Conservation (phyloP, 345 rosid genomes). For the Draba incana region DNA sequence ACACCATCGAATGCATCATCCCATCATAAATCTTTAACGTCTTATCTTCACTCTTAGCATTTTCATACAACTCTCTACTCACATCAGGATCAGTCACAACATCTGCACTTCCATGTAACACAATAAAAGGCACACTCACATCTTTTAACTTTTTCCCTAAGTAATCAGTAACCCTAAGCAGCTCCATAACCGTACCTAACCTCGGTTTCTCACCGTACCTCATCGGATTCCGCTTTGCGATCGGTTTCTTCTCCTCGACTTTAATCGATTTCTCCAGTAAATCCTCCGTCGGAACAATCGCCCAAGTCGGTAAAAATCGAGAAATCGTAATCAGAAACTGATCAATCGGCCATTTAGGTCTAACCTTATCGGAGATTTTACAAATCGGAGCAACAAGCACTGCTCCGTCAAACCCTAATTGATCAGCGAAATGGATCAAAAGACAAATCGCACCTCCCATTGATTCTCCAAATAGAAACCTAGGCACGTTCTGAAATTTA, state of each 20-base stretch:
- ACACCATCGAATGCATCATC: constrained; percentile 90
- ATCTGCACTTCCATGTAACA: constrained; percentile 75
- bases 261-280: constrained; percentile 59
- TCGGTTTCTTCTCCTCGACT: constrained; percentile 60
- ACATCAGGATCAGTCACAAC: constrained; percentile 81
- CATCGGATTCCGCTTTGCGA: constrained; percentile 64
- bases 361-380: constrained; percentile 69
- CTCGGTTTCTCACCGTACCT: constrained; percentile 80
- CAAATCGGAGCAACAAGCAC: constrained; percentile 88
- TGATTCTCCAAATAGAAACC: constrained; percentile 77
- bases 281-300: constrained; percentile 78
- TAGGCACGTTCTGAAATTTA: constrained; percentile 46
- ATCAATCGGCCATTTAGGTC: constrained; percentile 82
- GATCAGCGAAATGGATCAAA: constrained; percentile 60
- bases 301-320: constrained; percentile 65
- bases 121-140: constrained; percentile 64
- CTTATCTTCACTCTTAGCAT: constrained; percentile 65
- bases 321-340: constrained; percentile 57
- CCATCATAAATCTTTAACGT: constrained; percentile 68
- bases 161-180: constrained; percentile 67
- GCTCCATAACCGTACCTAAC: constrained; percentile 74
- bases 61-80: constrained; percentile 57
- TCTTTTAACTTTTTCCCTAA: constrained; percentile 52
- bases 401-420: constrained; percentile 63
- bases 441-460: constrained; percentile 85